phyloP scores from a whole-genome alignment of 129 eudicot species.

The Calendula officinalis region DNA sequence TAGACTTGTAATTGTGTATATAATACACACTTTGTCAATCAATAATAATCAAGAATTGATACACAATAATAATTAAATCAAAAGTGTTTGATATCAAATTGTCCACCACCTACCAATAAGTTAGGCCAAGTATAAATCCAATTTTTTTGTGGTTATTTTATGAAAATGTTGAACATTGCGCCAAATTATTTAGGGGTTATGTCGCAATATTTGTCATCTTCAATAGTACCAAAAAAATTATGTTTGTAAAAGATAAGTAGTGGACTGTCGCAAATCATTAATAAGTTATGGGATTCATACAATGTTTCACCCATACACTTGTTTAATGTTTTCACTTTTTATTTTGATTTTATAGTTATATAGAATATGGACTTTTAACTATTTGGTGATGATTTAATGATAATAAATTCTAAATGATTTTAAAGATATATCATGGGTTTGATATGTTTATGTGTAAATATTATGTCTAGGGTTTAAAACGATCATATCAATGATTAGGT shows the following conservation, averaged over 20 bases:
- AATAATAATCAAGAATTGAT: too few species aligned
- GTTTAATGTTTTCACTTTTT: not conserved
- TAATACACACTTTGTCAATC: too few species aligned
- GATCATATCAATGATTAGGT: too few species aligned
- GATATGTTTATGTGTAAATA: too few species aligned
- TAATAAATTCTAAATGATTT: too few species aligned
- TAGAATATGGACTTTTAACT: too few species aligned
- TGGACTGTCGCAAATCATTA: conserved; percentile 21
- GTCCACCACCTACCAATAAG: conserved; percentile 9
- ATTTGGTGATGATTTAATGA: too few species aligned
- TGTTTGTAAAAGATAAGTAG: conserved; percentile 20
- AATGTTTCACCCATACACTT: conserved; percentile 6
- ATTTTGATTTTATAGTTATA: too few species aligned
- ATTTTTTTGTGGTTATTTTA: conserved; percentile 14
- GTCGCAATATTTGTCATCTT: conserved; percentile 12
- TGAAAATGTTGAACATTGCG: conserved; percentile 11
- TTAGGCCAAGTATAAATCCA: conserved; percentile 4
- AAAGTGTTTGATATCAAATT: conserved; percentile 12
- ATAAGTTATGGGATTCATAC: conserved; percentile 16
- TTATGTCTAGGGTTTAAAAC: too few species aligned
- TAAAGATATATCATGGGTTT: too few species aligned
- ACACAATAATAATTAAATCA: not conserved
- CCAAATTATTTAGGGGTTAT: conserved; percentile 18
- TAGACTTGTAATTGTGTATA: too few species aligned
- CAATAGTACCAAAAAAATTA: conserved; percentile 23